A percentile compares a stretch with the other conserved stretches of the same genome.
These are phyloP conservation scores for Echium plantagineum DNA, from an alignment of 257 asterid genomes.

Conservation along the genomic window DNA sequence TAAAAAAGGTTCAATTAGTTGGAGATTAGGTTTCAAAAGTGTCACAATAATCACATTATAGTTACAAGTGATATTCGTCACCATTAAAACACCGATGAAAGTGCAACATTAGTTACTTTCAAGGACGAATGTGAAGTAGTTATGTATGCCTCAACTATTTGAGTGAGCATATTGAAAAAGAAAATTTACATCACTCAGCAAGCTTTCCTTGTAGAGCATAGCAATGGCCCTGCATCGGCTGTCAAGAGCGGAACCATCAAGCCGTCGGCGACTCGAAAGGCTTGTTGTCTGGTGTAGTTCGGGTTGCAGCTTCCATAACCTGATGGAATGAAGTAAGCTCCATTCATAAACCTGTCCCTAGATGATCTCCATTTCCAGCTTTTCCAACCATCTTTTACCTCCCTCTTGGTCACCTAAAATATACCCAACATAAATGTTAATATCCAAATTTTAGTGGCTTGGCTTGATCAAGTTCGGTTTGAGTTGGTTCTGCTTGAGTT, in stretches of 20 bases:
- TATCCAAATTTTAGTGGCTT: too few species aligned
- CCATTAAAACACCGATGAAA: too few species aligned
- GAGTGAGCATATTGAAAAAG: too few species aligned
- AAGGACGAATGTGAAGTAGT: too few species aligned
- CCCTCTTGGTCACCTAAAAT: slow-evolving; percentile 62
- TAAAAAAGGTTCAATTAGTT: too few species aligned
- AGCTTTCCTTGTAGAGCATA: slow-evolving; percentile 25
- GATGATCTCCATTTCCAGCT: slow-evolving; percentile 83
- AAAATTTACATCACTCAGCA: slow-evolving; percentile 19
- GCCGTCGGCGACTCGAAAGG: slow-evolving; percentile 63
- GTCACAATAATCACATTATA: too few species aligned
- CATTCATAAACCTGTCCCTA: slow-evolving; percentile 54
- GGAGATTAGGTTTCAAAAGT: too few species aligned
- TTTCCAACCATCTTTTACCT: slow-evolving; percentile 38
- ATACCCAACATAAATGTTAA: background rate
- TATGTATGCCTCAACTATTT: too few species aligned
- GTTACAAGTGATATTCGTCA: too few species aligned
- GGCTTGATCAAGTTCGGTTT: too few species aligned
- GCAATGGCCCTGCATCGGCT: slow-evolving; percentile 48
- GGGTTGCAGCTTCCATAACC: slow-evolving; percentile 57
- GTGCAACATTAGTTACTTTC: too few species aligned
- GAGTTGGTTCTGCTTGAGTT: too few species aligned
- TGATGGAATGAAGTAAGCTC: slow-evolving; percentile 66
- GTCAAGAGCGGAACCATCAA: slow-evolving; percentile 53
- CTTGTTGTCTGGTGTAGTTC: slow-evolving; percentile 33